Evolutionary conservation across 2,329 filamentous ascomycete genomes (phyloP).

Genomic region (Exserohilum rostratum): DNA sequence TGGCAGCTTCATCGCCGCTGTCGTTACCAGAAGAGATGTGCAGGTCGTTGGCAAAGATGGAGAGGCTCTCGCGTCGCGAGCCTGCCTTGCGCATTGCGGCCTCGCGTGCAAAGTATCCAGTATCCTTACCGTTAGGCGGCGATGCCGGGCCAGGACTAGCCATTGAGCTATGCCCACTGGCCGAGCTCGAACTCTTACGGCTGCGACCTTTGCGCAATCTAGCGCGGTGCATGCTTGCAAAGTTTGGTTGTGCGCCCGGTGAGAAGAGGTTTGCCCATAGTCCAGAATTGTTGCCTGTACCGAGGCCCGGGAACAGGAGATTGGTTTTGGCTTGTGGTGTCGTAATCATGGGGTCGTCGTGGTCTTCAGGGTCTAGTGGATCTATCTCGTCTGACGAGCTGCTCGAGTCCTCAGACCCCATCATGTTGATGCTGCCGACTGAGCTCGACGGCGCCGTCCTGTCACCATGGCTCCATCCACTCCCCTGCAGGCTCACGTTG

Average conservation of each 20-base stretch:
- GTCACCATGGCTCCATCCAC: conserved; percentile 67
- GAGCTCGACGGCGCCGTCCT: conserved; percentile 69
- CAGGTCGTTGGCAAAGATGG: conserved; percentile 85
- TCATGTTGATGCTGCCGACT: conserved; percentile 77
- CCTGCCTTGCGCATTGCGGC: conserved; percentile 55
- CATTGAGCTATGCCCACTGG: conserved; percentile 71
- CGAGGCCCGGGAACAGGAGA: conserved; percentile 49
- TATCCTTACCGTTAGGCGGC: conserved; percentile 67
- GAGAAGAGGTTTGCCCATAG: conserved; percentile 71
- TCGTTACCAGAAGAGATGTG: conserved; percentile 81
- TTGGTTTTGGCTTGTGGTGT: conserved; percentile 77
- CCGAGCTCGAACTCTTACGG: conserved; percentile 72
- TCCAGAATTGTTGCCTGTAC: conserved; percentile 55
- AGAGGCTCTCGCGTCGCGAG: conserved; percentile 83
- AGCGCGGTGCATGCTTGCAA: conserved; percentile 77
- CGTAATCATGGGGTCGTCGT: conserved; percentile 74
- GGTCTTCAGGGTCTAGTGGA: conserved; percentile 56
- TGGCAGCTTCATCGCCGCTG: conserved; percentile 71
- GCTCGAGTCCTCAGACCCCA: conserved; percentile 79
- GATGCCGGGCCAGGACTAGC: conserved; percentile 75
- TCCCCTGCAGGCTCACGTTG: conserved; percentile 58
- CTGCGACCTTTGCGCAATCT: conserved; percentile 64
- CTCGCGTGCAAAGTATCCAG: conserved; percentile 62
- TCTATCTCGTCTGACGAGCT: conserved; percentile 65
- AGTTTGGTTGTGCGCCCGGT: conserved; percentile 70